phyloP scores from a whole-genome alignment of 2,329 filamentous ascomycete genomes.

The Rosellinia necatrix region DNA sequence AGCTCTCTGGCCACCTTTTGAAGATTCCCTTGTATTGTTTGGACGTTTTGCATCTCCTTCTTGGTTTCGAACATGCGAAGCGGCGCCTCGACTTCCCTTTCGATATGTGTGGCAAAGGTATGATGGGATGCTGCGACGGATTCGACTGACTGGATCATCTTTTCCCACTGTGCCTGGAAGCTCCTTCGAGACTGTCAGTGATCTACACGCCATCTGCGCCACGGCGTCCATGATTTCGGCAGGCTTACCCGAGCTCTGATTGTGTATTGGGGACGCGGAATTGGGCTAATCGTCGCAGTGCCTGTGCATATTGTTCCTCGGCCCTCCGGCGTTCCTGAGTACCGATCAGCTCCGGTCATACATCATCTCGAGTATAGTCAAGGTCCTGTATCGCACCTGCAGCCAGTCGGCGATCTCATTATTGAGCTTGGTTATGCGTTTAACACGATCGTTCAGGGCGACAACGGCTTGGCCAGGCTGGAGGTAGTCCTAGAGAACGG shows the following conservation, averaged over 20 bases:
- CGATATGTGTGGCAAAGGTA: slow-evolving; percentile 78
- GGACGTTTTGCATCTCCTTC: slow-evolving; percentile 81
- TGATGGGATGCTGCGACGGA: slow-evolving; percentile 83
- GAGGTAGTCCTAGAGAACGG: slow-evolving; percentile 67
- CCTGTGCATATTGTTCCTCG: slow-evolving; percentile 86
- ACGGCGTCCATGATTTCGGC: background rate
- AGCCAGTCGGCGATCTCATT: slow-evolving; percentile 94
- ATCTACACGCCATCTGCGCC: slow-evolving; percentile 8
- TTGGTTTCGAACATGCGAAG: slow-evolving; percentile 74
- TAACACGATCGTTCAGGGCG: slow-evolving; percentile 83
- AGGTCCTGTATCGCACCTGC: slow-evolving; percentile 64
- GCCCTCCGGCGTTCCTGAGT: slow-evolving; percentile 85
- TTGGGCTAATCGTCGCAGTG: slow-evolving; percentile 78
- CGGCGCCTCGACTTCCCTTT: slow-evolving; percentile 84
- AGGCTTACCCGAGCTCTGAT: slow-evolving; percentile 81
- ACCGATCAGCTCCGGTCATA: slow-evolving; percentile 17
- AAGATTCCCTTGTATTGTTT: slow-evolving; percentile 81
- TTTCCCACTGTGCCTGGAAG: slow-evolving; percentile 89
- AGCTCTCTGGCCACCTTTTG: slow-evolving; percentile 81
- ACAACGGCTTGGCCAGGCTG: slow-evolving; percentile 81
- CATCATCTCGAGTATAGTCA: background rate
- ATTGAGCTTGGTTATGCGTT: slow-evolving; percentile 85
- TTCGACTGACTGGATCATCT: slow-evolving; percentile 79
- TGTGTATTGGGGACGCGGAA: slow-evolving; percentile 74
- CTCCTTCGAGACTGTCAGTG: slow-evolving; percentile 61